Evolutionary conservation across 371 early-diverging fungal genomes (phyloP).

Genomic region (Chytridium lagenaria): DNA sequence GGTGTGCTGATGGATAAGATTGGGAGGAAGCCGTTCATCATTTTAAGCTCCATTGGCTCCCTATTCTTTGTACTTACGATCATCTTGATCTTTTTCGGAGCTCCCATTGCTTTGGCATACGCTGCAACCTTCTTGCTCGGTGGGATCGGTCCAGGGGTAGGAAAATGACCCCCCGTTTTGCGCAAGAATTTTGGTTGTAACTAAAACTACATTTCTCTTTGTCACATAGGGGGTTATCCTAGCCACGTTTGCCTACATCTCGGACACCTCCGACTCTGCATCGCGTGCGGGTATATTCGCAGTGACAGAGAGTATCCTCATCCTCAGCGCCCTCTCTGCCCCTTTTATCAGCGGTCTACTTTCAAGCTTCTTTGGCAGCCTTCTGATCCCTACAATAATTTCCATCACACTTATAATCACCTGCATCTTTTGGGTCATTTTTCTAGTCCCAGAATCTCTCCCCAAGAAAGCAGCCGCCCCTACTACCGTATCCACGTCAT

Average conservation of each 20-base stretch:
- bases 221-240: constrained; percentile 1
- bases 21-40: background rate
- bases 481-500: background rate
- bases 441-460: constrained; percentile 8
- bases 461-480: background rate
- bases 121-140: background rate
- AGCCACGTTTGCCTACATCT: background rate
- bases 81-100: background rate
- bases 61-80: background rate
- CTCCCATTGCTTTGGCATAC: background rate
- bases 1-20: background rate
- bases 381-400: background rate
- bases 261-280: background rate
- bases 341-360: constrained; percentile 7
- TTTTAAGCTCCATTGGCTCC: background rate
- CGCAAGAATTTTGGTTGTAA: no score
- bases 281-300: background rate
- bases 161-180: no score
- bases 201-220: no score
- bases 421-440: background rate
- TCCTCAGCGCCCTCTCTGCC: background rate
- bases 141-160: background rate
- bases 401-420: background rate
- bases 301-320: background rate
- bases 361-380: background rate